Evolutionary conservation across 2,329 filamentous ascomycete species (phyloP).

Genomic region (Escovopsis weberi): DNA sequence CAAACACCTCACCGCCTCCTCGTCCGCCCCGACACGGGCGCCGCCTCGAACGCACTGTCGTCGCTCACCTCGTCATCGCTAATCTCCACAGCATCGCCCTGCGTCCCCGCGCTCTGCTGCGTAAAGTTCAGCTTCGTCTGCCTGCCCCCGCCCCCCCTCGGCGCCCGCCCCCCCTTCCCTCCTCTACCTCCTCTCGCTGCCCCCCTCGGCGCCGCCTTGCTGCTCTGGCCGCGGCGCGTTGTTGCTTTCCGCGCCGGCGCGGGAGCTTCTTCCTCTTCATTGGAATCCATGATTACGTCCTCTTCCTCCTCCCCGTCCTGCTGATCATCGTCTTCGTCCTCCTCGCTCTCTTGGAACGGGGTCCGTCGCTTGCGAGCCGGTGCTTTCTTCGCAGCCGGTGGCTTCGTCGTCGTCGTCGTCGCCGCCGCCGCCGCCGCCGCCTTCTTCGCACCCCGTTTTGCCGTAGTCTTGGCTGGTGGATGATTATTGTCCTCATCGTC

Average conservation of each 20-base stretch:
- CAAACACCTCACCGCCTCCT: slow-evolving; percentile 14
- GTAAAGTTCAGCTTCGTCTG: slow-evolving; percentile 23
- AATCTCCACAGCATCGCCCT: slow-evolving; percentile 39
- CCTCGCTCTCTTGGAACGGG: slow-evolving; percentile 17
- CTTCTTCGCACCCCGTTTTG: slow-evolving; percentile 14
- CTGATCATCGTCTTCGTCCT: slow-evolving; percentile 22
- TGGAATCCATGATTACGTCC: slow-evolving; percentile 40
- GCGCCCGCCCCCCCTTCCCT: slow-evolving; percentile 7
- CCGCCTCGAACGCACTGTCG: slow-evolving; percentile 44
- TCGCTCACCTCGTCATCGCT: slow-evolving; percentile 53
- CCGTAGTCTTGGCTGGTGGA: slow-evolving; percentile 17
- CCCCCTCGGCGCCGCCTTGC: slow-evolving; percentile 7
- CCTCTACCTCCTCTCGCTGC: not conserved
- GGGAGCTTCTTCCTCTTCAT: slow-evolving; percentile 23
- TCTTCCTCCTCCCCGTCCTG: slow-evolving; percentile 17
- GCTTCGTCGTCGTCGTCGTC: slow-evolving; percentile 13
- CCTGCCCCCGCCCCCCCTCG: slow-evolving; percentile 8
- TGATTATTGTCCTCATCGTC: slow-evolving; percentile 29
- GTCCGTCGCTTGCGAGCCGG: slow-evolving; percentile 27
- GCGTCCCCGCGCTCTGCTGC: slow-evolving; percentile 20
- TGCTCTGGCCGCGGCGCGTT: slow-evolving; percentile 10
- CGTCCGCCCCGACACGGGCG: slow-evolving; percentile 22
- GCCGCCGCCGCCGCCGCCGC: slow-evolving; percentile 18
- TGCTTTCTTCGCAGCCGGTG: slow-evolving; percentile 27
- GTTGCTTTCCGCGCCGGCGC: slow-evolving; percentile 22